Evolutionary conservation across 169 alveolate genomes (phyloP), one percentile per base, ranked within the genome.

Genomic region (Cryptosporidium viatorum): DNA sequence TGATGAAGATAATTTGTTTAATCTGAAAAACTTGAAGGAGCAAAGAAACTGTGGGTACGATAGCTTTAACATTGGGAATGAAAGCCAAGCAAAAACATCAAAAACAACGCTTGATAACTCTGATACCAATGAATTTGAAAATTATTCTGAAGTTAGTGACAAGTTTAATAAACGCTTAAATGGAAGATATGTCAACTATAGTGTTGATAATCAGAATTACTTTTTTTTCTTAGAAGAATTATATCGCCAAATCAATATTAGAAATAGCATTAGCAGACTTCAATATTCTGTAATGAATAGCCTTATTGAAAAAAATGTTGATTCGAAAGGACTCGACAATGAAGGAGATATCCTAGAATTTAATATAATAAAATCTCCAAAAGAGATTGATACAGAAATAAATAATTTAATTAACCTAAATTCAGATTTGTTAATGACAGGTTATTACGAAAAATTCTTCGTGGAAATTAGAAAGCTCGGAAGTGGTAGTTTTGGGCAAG

Each of bases 401-500:
- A 60, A 39, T 41, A 37, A 80, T 31, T 43, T 80, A 26, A 65
- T 80, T 45, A 80, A 80, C 70, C 59, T 80, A 23, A 80, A 67
- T 41, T 85, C 91, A 35, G 95, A 93, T 58, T 43, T 94, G 26
- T 84, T 94, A 65, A 91, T 94, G 67, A 94, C 96, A 31, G 96
- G 96, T 39, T 94, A 94, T 91, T 94, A 94, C 87, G 37, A 70
- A 39, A 71, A 94, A 9, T 94, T 94, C 69, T 94, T 94, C 48
- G 86, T 85, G 12, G 97, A 94, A 86, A 85, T 84, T 39, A 65
- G 58, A 41, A 92, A 92, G 65, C 92, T 94, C n/a, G 97, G 97
- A 12, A 84, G 94, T 48, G 96, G 97, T 33, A 91, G 94, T 48
- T 93, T 74, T 70, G 97, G 96, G 10, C 95, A 92, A 59, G 97